Conservation (phyloP, 176 grass and related monocot genomes). For the Rhynchospora breviuscula region DNA sequence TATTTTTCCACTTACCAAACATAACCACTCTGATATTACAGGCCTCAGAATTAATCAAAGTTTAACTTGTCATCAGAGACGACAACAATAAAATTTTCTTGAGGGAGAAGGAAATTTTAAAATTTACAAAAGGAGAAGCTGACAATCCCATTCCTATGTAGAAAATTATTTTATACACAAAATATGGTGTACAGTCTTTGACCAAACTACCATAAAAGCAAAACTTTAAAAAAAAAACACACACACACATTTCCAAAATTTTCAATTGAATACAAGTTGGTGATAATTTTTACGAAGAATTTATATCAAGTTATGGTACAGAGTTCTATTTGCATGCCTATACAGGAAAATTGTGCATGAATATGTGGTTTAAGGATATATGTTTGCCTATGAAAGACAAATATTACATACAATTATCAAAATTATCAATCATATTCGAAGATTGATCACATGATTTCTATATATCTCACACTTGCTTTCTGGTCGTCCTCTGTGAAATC, state of each 20-base stretch:
- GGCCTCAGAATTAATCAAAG: not conserved
- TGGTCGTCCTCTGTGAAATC: not conserved
- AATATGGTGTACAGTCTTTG: not conserved
- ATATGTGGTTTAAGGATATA: not conserved
- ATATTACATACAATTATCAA: not conserved
- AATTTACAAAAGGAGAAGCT: not conserved
- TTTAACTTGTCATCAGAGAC: not conserved
- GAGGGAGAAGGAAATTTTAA: not conserved
- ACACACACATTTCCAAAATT: no score
- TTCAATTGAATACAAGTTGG: not conserved
- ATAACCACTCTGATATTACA: conserved; percentile 1
- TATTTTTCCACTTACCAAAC: not conserved
- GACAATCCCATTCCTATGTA: not conserved
- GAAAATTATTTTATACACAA: not conserved
- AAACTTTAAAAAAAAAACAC: no score
- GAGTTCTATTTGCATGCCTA: not conserved
- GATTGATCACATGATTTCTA: not conserved
- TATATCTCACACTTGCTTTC: not conserved
- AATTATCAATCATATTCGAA: not conserved
- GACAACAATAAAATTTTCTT: not conserved
- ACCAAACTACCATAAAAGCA: not conserved
- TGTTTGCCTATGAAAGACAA: not conserved
- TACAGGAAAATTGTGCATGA: not conserved
- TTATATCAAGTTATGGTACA: not conserved
- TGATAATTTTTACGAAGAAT: not conserved